Base-by-base conservation (phyloP, 345 rosid genomes). In the Pistacia vera region DNA sequence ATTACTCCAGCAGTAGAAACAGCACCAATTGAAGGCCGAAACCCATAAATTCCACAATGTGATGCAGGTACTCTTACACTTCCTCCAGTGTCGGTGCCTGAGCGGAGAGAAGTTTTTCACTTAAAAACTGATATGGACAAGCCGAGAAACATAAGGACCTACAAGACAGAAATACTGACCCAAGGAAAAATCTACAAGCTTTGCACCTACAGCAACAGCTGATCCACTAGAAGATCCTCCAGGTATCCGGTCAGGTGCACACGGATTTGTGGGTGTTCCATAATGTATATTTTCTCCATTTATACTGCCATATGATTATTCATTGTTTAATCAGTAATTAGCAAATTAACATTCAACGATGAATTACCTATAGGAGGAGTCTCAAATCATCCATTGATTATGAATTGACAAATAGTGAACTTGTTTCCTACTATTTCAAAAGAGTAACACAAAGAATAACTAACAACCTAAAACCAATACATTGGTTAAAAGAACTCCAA, bases 141-240 rank as follows among this genome's bases (percentile, higher is more conserved):
- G 35, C 4, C 63, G 63, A 67, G 18, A 67, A 62, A 59, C 48
- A 66, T 25, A 9, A 9, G 67, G 57, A 60, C 11, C 33, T 63
- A 51, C 48, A 22, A 63, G 52, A 69, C 7, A 13, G 68, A 48
- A 81, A 71, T 38, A 61, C 79, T 84, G 71, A 91, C 98, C 98
- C 7, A 95, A 70, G 68, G 99, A 87, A 84, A 95, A 95, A 82
- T 95, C 99, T 12, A 84, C 97, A 63, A 93, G 90, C 80, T 12
- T 85, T 68, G 99, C 99, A 11, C 85, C 91, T 44, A 93, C 99
- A 52, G 96, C 92, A 69, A 92, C 99, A n/a, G 98, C 98, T 68
- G 98, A 95, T 56, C 99, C 99, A 83, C 98, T 95, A 5, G 98
- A 95, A 64, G 99, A 95, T 80, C 99, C 99, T 44, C 96, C 99